Conservation (phyloP, 371 early-diverging fungal species). For the Apophysomyces trapeziformis region DNA sequence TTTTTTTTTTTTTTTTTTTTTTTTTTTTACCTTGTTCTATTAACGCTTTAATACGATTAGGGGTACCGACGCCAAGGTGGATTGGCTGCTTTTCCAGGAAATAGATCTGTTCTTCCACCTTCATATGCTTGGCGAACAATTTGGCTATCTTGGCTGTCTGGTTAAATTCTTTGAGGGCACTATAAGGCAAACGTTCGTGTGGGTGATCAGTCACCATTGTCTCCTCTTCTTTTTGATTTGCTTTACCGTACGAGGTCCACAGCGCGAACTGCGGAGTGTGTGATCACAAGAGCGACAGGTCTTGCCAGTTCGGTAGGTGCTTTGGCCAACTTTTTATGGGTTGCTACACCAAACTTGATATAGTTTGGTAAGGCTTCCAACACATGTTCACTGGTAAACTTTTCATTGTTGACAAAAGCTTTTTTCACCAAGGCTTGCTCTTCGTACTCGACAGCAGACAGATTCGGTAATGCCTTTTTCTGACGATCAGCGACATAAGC, state of each 20-base stretch:
- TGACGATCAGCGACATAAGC: slow-evolving; percentile 54
- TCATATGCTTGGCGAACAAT: slow-evolving; percentile 87
- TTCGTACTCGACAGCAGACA: slow-evolving; percentile 56
- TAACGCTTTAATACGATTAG: slow-evolving; percentile 77
- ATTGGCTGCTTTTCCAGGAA: slow-evolving; percentile 61
- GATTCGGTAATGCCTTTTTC: slow-evolving; percentile 50
- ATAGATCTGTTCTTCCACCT: slow-evolving; percentile 73
- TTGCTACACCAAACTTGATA: slow-evolving; percentile 60
- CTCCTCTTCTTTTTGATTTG: background rate
- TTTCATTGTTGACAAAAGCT: slow-evolving; percentile 50
- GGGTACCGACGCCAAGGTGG: slow-evolving; percentile 83
- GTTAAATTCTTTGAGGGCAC: slow-evolving; percentile 43
- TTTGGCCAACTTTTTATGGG: slow-evolving; percentile 55
- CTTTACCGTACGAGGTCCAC: slow-evolving; percentile 66
- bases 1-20: too few relatives aligned
- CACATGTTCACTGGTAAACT: slow-evolving; percentile 58
- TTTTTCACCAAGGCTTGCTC: slow-evolving; percentile 50
- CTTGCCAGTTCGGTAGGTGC: slow-evolving; percentile 57
- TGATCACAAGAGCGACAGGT: slow-evolving; percentile 73
- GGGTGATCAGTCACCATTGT: background rate
- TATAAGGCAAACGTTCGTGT: background rate
- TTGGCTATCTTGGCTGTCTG: slow-evolving; percentile 71
- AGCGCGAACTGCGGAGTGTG: slow-evolving; percentile 77
- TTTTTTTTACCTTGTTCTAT: slow-evolving; percentile 53
- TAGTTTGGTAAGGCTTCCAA: slow-evolving; percentile 59